Evolutionary conservation across 306 rosid genomes (phyloP), one percentile per base, ranked within the genome.

Genomic region (Datisca glomerata): DNA sequence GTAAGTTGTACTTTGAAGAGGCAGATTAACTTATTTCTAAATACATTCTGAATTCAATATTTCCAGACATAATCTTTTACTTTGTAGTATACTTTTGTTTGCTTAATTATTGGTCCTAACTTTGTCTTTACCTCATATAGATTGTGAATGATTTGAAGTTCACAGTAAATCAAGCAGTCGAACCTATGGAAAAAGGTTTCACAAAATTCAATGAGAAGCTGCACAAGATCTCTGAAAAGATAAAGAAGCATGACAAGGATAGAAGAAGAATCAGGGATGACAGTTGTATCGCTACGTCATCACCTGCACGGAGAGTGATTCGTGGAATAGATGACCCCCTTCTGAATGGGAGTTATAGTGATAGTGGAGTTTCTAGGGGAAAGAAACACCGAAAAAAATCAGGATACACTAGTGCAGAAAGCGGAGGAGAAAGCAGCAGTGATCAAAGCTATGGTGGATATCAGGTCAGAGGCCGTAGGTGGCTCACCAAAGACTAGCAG

Each of bases 291-390:
- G 29, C 49, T 36, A 49, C 74, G 12, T 51, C 78, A 12, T 54
- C 86, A 8, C 79, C 79, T 57, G 35, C 77, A 18, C 58, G 43
- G 55, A 80, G 71, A 63, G 81, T 91, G 59, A 84, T 91, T 55
- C 93, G 87, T 43, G 98, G 98, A 47, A 91, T 91, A 4, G 98
- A 91, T 41, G 98, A 91, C 45, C 96, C 98, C 41, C 80, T 84
- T 20, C 63, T 91, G 77, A 63, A 55, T 43, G 98, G 98, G 46
- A 84, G 93, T 56, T 27, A 65, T 41, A 91, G 98, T 9, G 98
- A 91, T 48, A 73, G 98, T 59, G 80, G 72, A 15, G 63, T 80
- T 31, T 18, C 51, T 1, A 70, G 71, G 78, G 85, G 45, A 25
- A 91, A 85, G 81, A 91, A 78, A 73, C 86, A 91, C 49, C 86